Percentiles rank a stretch among this genome's conserved stretches.
Conservation (phyloP, 1,139 yeast species). For the Debaryomycetaceae sp. region DNA sequence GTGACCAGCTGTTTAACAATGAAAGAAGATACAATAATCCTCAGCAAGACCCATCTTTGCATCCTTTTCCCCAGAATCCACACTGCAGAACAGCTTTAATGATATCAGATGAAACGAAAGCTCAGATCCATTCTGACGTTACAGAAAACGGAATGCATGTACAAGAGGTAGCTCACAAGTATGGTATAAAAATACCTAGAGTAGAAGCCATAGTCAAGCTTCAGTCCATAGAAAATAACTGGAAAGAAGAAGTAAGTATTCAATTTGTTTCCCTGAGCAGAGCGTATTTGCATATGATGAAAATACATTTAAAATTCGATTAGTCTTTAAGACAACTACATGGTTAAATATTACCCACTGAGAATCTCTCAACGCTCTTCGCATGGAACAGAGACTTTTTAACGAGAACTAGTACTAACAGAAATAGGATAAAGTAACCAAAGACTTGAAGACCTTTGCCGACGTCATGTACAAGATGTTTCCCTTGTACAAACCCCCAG, state of each 20-base stretch:
- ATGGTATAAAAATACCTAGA: conserved; percentile 79
- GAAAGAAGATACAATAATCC: conserved; percentile 14
- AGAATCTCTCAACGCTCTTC: conserved; percentile 6
- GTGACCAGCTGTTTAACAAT: conserved; percentile 6
- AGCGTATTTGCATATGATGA: conserved; percentile 37
- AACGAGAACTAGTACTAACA: no score
- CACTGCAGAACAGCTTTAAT: conserved; percentile 65
- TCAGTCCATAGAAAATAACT: conserved; percentile 57
- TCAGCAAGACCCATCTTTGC: conserved; percentile 37
- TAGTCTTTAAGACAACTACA: conserved; percentile 74
- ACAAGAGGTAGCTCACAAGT: conserved; percentile 76
- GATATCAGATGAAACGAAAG: conserved; percentile 57
- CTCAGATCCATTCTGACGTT: conserved; percentile 56
- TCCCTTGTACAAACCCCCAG: conserved; percentile 58
- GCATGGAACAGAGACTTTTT: no score
- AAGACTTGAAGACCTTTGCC: conserved; percentile 57
- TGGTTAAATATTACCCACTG: conserved; percentile 50
- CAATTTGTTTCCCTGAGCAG: neutral
- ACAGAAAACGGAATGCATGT: conserved; percentile 50
- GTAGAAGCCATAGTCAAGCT: conserved; percentile 80
- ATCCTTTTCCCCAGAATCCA: conserved; percentile 79
- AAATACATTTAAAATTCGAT: conserved; percentile 49
- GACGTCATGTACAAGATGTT: conserved; percentile 72
- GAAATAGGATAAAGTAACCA: conserved; percentile 40
- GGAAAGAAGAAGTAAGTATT: conserved; percentile 60